Evolutionary conservation across 1,284 basidiomycete species (phyloP), one percentile per base, ranked within the genome.

Genomic region (Microbotryum lychnidis-dioicae): DNA sequence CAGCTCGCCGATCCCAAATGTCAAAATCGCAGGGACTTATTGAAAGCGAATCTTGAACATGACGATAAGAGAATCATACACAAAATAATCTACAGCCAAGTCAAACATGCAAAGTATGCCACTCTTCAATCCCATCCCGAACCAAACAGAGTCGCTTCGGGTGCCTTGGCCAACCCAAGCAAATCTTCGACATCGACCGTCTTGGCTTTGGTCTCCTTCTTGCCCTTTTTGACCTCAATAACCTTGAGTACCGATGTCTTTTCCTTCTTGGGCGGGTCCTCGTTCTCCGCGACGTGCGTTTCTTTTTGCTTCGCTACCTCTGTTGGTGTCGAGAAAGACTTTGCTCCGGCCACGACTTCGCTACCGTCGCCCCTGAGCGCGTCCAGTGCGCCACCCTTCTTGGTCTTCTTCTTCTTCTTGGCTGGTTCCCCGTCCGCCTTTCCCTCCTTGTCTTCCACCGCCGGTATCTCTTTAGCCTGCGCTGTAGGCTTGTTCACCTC

Each of bases 181-280:
- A 68, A 45, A 23, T 59, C 59, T 0, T 57, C 58, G 10, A 68
- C 58, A 44, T 66, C 64, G 23, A 46, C 50, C 57, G 47, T 54
- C 25, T 25, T 51, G 25, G 25, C 23, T 14, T 25, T 50, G 18
- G 21, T 23, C 47, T 55, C 47, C 33, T 37, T 42, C 50, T 42
- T 33, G 33, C 33, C 27, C 54, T 56, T 52, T 47, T 52, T 42
- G 10, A 48, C 58, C 12, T 29, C 50, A 6, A 50, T 50, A 4
- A 53, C 58, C 51, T 54, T 64, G 44, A 56, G 31, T 16, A 44
- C 52, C 5, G 33, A 45, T 21, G 56, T 62, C 59, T 60, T 66
- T 31, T 50, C 60, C 51, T 56, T 61, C 21, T 57, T 57, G n/a
- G 27, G 29, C 5, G 37, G 18, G 31, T 49, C 47, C 51, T 54